Base-by-base conservation (phyloP, 768 basidiomycete genomes). In the Gloeopeniophorella convolvens region DNA sequence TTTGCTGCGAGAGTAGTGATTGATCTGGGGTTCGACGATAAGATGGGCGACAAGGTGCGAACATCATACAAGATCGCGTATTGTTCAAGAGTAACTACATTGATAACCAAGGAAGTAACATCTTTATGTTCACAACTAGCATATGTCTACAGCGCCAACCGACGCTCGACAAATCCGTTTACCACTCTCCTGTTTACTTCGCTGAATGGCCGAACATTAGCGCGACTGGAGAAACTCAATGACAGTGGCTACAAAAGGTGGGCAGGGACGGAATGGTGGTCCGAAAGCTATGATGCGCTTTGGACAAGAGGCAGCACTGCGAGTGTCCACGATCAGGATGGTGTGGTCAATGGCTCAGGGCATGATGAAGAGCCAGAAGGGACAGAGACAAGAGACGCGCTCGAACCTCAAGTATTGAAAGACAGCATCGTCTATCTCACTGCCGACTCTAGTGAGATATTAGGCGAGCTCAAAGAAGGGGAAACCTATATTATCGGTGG, bases 401-500 rank as follows among this genome's bases (percentile, higher is more conserved):
- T 28, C 3, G 40, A 42, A 34, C 45, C 36, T 36, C 30, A 28
- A 5, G 59, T 53, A 36, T 36, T 60, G 12, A 58, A 55, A 58
- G 66, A 78, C 52, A 79, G 63, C 37, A 71, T 96, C 45, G 76
- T 98, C 32, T 99, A 99, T 66, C 80, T 99, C 44, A 96, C 96
- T 6, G 96, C 94, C 2, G 96, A 99, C 68, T 83, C 94, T 7
- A 77, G 83, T 26, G 80, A 94, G 42, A 90, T 94, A 67, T 70
- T 99, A 35, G 69, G 73, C n/a, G 84, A 88, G 60, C 77, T 99
- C 47, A 80, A 74, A 47, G 82, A 89, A 47, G 82, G 83, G 35
- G 86, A 94, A 63, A 87, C 83, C 7, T 98, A 98, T 64, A 82
- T 99, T 59, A 93, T 99, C 45, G 95, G 95, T 24, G 95, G 94